Evolutionary conservation across 2,329 filamentous ascomycete species (phyloP).

Genomic region (Tolypocladium inflatum): DNA sequence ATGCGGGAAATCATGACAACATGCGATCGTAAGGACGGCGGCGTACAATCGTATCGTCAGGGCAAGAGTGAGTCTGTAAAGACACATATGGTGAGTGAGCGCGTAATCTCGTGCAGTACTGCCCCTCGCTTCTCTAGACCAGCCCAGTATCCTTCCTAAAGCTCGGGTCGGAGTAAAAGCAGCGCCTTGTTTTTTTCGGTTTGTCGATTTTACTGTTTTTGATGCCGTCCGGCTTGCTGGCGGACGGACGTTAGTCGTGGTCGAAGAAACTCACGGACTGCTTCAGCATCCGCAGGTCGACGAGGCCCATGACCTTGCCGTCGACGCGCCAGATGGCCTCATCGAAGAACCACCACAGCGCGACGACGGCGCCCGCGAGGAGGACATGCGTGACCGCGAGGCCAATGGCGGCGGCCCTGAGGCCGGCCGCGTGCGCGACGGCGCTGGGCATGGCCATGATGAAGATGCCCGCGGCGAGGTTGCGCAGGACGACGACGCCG

Average conservation of each 20-base stretch:
- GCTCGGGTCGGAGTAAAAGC: background rate
- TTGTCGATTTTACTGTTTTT: background rate
- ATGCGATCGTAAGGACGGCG: background rate
- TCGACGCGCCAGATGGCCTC: conserved; percentile 32
- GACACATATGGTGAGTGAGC: too few relatives aligned
- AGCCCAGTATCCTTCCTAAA: background rate
- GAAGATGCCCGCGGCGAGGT: conserved; percentile 31
- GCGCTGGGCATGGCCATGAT: conserved; percentile 30
- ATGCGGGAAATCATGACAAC: background rate
- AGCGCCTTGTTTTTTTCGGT: background rate
- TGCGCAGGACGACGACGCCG: conserved; percentile 30
- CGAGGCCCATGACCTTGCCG: conserved; percentile 35
- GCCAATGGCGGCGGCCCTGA: conserved; percentile 29
- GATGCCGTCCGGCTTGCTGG: too few relatives aligned
- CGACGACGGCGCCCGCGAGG: conserved; percentile 22
- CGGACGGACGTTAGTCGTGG: conserved; percentile 16
- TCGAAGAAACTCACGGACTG: conserved; percentile 36
- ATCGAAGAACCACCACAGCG: conserved; percentile 31
- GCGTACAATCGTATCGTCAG: background rate
- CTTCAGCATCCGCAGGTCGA: conserved; percentile 34
- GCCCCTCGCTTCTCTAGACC: background rate
- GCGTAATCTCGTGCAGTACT: background rate
- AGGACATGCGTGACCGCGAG: conserved; percentile 31
- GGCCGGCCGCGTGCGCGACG: conserved; percentile 20
- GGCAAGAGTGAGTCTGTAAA: background rate